Evolutionary conservation across 139 green algal genomes (phyloP), one percentile per base, ranked within the genome.

Genomic region (Ulvella scutata): DNA sequence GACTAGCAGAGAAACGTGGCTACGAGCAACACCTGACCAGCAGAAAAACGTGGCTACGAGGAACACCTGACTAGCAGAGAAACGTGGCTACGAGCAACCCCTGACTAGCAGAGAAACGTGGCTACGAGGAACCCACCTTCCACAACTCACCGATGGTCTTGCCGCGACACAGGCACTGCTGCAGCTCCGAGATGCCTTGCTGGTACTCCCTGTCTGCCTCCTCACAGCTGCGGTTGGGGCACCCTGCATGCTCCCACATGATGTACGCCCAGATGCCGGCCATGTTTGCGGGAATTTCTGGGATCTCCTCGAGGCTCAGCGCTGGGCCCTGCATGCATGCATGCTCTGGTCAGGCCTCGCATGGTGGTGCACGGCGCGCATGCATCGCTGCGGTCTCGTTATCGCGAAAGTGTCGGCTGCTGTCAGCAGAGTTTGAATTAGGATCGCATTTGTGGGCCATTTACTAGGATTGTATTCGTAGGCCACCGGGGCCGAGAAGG

Each of bases 261-360:
- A 99, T 86, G 85, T 96, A 99, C 0, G 95, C 87, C 88, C 93
- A 96, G 74, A 97, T 92, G 74, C 91, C 90, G 51, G 89, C 90
- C 74, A 99, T 86, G 38, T 97, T 89, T 73, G 91, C 82, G 2
- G 94, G 92, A 39, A 97, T 77, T 43, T 89, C 75, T 2, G 80
- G 78, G 51, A 67, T 67, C 2, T 67, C 51, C 51, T 67, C 51
- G 9, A 67, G 51, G 51, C 51, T 67, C 51, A 67, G 51, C 51
- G 33, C 51, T 6, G 51, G 51, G 51, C 51, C 51, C 51, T 67
- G 51, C 51, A 67, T 26, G 17, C 10, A 26, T 0, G 6, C 35
- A 60, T 20, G 10, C 23, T 31, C 34, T 40, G n/a, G 39, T 21
- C 17, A 43, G 10, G 35, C 62, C 23, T 74, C 10, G 23, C 62